Conservation (phyloP, 176 grass and related monocot species). For the Typha latifolia region DNA sequence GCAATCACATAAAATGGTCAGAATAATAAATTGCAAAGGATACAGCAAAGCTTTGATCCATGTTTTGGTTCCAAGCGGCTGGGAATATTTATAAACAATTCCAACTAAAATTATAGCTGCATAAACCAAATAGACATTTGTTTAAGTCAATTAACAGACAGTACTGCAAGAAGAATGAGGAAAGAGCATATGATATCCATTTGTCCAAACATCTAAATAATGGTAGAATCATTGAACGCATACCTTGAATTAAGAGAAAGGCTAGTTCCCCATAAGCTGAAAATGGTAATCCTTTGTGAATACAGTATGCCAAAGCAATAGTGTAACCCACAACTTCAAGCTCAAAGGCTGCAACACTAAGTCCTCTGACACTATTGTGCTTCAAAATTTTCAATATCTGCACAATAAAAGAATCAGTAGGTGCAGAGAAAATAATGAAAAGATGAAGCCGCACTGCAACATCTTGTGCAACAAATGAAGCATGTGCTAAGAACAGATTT, state of each 20-base stretch:
- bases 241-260: conserved; percentile 92
- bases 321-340: conserved; percentile 91
- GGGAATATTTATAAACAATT: conserved; percentile 88
- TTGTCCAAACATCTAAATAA: not conserved
- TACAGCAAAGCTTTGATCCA: conserved; percentile 83
- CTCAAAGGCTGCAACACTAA: conserved; percentile 84
- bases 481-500: not conserved
- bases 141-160: conserved; percentile 1
- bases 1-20: conserved; percentile 8
- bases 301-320: conserved; percentile 94
- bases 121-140: conserved; percentile 23
- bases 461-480: conserved; percentile 8
- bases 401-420: not conserved
- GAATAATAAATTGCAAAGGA: conserved; percentile 29
- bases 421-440: not conserved
- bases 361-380: conserved; percentile 75
- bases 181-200: not conserved
- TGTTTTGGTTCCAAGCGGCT: conserved; percentile 56
- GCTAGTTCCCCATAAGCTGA: conserved; percentile 90
- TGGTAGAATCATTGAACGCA: not conserved
- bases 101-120: conserved; percentile 83
- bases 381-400: conserved; percentile 93
- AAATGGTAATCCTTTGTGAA: conserved; percentile 92
- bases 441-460: not conserved
- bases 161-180: too few relatives aligned